phyloP scores from a whole-genome alignment of 2,329 filamentous ascomycete genomes.

The Xylaria sp. region DNA sequence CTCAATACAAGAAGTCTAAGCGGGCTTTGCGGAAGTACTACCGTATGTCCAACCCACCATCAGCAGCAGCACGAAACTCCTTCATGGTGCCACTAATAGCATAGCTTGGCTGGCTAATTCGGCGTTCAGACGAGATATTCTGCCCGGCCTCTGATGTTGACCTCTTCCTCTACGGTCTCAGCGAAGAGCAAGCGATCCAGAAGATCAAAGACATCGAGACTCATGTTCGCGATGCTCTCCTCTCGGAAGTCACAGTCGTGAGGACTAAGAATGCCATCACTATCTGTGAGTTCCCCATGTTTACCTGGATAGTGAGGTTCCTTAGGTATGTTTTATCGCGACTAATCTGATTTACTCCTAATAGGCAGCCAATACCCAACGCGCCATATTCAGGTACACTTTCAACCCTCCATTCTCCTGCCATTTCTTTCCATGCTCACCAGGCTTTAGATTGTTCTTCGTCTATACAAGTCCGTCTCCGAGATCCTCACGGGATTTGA shows the following conservation, averaged over 20 bases:
- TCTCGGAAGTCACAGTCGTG: conserved; percentile 78
- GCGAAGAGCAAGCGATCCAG: conserved; percentile 69
- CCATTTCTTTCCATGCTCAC: neutral
- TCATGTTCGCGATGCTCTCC: conserved; percentile 67
- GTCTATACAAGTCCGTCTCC: conserved; percentile 76
- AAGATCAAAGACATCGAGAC: conserved; percentile 81
- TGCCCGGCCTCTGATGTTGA: conserved; percentile 78
- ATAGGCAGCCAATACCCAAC: conserved; percentile 72
- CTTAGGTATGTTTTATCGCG: neutral
- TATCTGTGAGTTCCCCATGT: conserved; percentile 44
- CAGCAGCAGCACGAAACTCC: neutral
- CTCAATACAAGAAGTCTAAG: conserved; percentile 57
- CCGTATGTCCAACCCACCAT: conserved; percentile 49
- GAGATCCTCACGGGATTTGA: conserved; percentile 87
- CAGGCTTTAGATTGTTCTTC: conserved; percentile 61
- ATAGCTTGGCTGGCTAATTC: conserved; percentile 3
- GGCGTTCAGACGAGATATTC: conserved; percentile 24
- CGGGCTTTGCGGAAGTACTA: conserved; percentile 66
- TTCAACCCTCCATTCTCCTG: neutral
- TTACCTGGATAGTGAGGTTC: neutral
- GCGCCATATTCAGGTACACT: conserved; percentile 61
- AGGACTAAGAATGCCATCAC: conserved; percentile 84
- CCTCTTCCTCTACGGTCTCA: conserved; percentile 76
- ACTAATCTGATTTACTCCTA: conserved; percentile 5
- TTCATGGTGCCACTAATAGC: neutral